A percentile compares a stretch with the other conserved stretches of the same genome.
Conservation (phyloP, 164 flowering plant species). For the Tetrastigma voinierianum region DNA sequence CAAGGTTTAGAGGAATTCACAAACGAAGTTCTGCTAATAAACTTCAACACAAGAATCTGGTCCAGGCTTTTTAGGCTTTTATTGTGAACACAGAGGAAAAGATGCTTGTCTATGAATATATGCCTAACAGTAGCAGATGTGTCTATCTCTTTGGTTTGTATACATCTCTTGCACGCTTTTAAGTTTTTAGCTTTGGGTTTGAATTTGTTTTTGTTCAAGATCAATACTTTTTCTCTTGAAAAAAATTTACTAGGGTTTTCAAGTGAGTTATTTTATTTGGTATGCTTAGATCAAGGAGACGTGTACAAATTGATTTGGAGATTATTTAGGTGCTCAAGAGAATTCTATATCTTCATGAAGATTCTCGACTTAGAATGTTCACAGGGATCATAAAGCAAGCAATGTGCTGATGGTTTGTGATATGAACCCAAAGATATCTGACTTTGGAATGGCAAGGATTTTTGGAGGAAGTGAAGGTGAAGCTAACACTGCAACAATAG, state of each 20-base stretch:
- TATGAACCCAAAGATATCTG: conserved; percentile 44
- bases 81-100: conserved; percentile 30
- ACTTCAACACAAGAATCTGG: conserved; percentile 40
- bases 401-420: conserved; percentile 27
- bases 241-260: neutral
- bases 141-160: conserved; percentile 32
- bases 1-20: conserved; percentile 22
- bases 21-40: conserved; percentile 25
- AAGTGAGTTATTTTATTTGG: neutral
- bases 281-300: conserved; percentile 15
- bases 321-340: no score
- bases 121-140: conserved; percentile 44
- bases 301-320: conserved; percentile 30
- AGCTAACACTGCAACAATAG: conserved; percentile 31
- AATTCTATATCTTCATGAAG: conserved; percentile 37
- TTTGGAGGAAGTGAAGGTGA: conserved; percentile 27
- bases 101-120: conserved; percentile 33
- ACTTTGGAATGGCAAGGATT: conserved; percentile 51
- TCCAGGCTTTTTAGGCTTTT: conserved; percentile 32
- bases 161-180: neutral
- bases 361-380: conserved; percentile 37
- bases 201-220: no score
- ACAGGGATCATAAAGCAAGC: conserved; percentile 37
- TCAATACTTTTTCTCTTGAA: no score
- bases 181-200: neutral